These are phyloP conservation scores for Fusarium sp. DNA, from an alignment of 2,329 filamentous ascomycete species.

Conservation along the genomic window DNA sequence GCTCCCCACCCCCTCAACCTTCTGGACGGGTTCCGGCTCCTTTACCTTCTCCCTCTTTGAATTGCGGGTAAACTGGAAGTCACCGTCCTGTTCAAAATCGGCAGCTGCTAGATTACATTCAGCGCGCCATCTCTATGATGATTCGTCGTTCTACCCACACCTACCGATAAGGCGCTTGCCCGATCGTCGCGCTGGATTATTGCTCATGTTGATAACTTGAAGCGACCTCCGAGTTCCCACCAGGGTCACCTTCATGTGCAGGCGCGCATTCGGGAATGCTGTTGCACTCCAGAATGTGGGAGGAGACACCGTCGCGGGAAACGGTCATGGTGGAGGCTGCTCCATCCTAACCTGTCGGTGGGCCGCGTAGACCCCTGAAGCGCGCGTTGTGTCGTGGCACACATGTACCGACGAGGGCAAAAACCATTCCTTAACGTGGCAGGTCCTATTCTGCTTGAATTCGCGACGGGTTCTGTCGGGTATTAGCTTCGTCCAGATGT, in stretches of 20 bases:
- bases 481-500: neutral
- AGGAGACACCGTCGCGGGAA: constrained; percentile 19
- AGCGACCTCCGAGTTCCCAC: constrained; percentile 73
- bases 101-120: constrained; percentile 48
- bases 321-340: constrained; percentile 20
- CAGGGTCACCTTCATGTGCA: constrained; percentile 76
- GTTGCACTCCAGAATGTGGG: constrained; percentile 38
- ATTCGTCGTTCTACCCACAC: constrained; percentile 46
- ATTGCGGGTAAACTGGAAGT: constrained; percentile 79
- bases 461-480: constrained; percentile 12
- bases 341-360: neutral
- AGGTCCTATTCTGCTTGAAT: constrained; percentile 19
- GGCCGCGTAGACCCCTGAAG: constrained; percentile 23
- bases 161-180: constrained; percentile 74
- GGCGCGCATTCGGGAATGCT: constrained; percentile 48
- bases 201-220: constrained; percentile 77
- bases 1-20: constrained; percentile 46
- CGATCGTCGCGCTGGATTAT: no score
- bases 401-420: no score
- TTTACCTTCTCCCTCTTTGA: constrained; percentile 67
- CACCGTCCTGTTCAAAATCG: constrained; percentile 79
- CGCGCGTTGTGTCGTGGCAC: constrained; percentile 38
- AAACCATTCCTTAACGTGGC: constrained; percentile 42
- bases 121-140: constrained; percentile 25
- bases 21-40: constrained; percentile 52